A percentile compares a stretch with the other conserved stretches of the same genome.
phyloP scores from a whole-genome alignment of 78 protist species.

The Dictyostelium capitatum region DNA sequence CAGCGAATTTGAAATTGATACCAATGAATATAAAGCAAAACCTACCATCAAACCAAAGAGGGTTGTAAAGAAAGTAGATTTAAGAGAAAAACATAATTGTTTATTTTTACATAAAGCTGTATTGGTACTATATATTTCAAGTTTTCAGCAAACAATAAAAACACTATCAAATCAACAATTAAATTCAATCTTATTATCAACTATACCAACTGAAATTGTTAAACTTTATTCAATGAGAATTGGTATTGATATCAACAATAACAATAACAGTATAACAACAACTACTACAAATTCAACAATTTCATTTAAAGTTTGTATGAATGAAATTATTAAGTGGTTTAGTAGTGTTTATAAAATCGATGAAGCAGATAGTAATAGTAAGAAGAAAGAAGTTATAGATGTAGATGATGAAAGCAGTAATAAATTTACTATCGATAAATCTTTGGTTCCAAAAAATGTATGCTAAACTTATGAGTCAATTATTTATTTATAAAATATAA shows the following conservation, averaged over 20 bases:
- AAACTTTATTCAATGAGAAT: background rate
- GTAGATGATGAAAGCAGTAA: background rate
- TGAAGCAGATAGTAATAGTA: constrained; percentile 16
- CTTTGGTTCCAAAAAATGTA: too few relatives aligned
- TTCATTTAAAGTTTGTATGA: background rate
- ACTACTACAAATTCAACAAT: background rate
- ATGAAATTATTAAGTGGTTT: constrained; percentile 17
- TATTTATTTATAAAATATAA: background rate
- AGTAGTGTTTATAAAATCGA: background rate
- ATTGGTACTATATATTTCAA: background rate
- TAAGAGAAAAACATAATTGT: constrained; percentile 15
- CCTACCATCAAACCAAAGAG: background rate
- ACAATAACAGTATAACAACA: background rate
- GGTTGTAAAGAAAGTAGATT: background rate
- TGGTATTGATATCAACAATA: background rate
- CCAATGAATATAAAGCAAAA: background rate
- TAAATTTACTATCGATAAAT: background rate
- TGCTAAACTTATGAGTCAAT: too few relatives aligned
- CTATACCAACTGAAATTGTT: constrained; percentile 8
- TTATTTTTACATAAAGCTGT: constrained; percentile 36
- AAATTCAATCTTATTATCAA: constrained; percentile 18
- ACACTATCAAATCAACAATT: background rate
- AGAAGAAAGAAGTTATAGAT: background rate
- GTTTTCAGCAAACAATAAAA: constrained; percentile 5
- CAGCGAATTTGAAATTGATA: background rate